Conservation (phyloP, 1,284 basidiomycete genomes). For the Vanrija sp. region DNA sequence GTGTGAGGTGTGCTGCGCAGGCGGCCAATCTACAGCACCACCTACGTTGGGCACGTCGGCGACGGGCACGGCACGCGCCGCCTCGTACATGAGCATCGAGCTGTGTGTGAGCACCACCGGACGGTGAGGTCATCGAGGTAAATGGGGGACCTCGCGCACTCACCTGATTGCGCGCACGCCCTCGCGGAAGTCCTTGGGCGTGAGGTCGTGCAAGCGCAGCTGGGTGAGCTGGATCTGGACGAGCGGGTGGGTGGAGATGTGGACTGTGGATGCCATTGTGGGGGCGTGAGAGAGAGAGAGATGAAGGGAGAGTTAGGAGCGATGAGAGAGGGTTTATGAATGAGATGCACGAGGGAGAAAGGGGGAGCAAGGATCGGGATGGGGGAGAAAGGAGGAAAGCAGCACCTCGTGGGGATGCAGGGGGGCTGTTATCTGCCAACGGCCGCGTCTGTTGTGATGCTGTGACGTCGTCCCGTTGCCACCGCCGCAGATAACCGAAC, state of each 20-base stretch:
- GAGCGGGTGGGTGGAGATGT: conserved; percentile 39
- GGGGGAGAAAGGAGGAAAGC: neutral
- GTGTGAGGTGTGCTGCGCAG: conserved; percentile 43
- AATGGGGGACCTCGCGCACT: conserved; percentile 13
- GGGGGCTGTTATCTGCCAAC: neutral
- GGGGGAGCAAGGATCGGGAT: no score
- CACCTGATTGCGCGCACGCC: conserved; percentile 37
- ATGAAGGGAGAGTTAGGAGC: neutral
- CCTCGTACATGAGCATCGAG: conserved; percentile 41
- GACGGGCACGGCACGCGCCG: conserved; percentile 28
- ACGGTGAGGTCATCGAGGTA: neutral
- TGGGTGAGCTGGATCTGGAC: conserved; percentile 40
- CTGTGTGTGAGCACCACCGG: conserved; percentile 11
- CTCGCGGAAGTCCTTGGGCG: conserved; percentile 41
- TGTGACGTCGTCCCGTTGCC: neutral
- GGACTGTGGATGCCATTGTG: conserved; percentile 9
- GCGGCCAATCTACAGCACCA: no score
- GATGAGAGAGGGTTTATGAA: neutral
- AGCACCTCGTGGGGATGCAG: no score
- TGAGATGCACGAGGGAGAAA: conserved; percentile 1
- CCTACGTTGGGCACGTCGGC: conserved; percentile 38
- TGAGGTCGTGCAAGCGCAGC: conserved; percentile 42
- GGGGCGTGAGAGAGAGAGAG: neutral
- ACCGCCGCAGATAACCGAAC: neutral
- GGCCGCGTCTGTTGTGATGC: no score